Conservation (phyloP, 768 basidiomycete species). For the Russula sp. region DNA sequence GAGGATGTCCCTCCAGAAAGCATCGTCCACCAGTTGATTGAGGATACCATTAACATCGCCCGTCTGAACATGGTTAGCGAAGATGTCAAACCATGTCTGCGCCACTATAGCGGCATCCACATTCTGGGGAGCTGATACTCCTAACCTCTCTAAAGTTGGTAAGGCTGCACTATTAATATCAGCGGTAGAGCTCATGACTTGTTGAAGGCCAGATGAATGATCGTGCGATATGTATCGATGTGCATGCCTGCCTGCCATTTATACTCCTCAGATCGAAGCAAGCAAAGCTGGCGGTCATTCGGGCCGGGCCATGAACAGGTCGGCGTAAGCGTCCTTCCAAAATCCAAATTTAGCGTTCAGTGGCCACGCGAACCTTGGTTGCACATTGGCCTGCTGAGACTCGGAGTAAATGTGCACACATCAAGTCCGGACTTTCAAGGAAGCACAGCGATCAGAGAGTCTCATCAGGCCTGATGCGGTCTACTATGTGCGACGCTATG, state of each 20-base stretch:
- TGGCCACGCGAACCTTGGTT: too few species aligned
- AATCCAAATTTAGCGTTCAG: too few species aligned
- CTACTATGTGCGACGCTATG: too few species aligned
- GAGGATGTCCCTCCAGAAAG: slow-evolving; percentile 57
- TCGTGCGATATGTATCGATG: not conserved
- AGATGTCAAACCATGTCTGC: slow-evolving; percentile 24
- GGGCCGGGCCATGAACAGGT: too few species aligned
- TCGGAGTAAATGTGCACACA: too few species aligned
- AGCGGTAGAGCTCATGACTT: slow-evolving; percentile 1
- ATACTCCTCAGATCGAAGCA: not conserved
- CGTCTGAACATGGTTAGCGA: slow-evolving; percentile 16
- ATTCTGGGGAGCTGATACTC: slow-evolving; percentile 14
- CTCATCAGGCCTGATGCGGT: too few species aligned
- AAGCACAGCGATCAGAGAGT: too few species aligned
- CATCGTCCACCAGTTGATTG: slow-evolving; percentile 27
- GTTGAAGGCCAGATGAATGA: not conserved
- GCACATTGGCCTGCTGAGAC: too few species aligned
- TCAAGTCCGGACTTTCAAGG: too few species aligned
- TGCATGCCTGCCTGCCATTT: not conserved
- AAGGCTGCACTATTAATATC: slow-evolving; percentile 15
- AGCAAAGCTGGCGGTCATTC: not conserved
- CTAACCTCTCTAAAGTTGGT: slow-evolving; percentile 26
- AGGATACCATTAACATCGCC: slow-evolving; percentile 20
- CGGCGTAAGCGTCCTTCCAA: not conserved
- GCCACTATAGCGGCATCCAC: slow-evolving; percentile 22